A percentile compares a stretch with the other conserved stretches of the same genome.
phyloP scores from a whole-genome alignment of 371 early-diverging fungal genomes.

The Nematocida sp. region DNA sequence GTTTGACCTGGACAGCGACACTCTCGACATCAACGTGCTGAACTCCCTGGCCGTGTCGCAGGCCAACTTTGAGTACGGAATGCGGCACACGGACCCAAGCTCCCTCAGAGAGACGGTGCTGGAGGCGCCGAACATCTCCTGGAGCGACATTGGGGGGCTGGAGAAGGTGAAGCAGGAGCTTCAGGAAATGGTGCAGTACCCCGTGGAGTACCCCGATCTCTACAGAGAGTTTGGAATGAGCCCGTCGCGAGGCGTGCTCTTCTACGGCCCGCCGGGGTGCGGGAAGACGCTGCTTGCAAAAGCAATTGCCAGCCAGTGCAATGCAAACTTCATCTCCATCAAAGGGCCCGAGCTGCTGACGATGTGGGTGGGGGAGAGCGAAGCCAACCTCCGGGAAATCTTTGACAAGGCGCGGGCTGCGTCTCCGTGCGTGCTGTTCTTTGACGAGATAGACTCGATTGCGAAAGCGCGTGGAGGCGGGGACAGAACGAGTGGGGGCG shows the following conservation, averaged over 20 bases:
- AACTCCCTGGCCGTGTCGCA: constrained; percentile 92
- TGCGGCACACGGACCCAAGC: constrained; percentile 91
- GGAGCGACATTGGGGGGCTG: constrained; percentile 98
- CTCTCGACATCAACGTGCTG: constrained; percentile 90
- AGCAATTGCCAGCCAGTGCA: constrained; percentile 99
- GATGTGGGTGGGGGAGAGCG: constrained; percentile 99
- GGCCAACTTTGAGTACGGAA: constrained; percentile 91
- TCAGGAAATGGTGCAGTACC: constrained; percentile 98
- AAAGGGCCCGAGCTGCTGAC: constrained; percentile 98
- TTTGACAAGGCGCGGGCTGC: constrained; percentile 98
- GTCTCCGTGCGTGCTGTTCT: constrained; percentile 99
- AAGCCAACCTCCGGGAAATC: constrained; percentile 96
- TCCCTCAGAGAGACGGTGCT: constrained; percentile 98
- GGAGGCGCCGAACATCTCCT: constrained; percentile 91
- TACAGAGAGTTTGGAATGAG: constrained; percentile 99
- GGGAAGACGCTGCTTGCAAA: constrained; percentile 99
- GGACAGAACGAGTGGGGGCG: constrained; percentile 86
- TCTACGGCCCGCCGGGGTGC: constrained; percentile 99
- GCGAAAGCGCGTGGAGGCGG: constrained; percentile 89
- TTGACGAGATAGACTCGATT: constrained; percentile 98
- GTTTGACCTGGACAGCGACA: constrained; percentile 95
- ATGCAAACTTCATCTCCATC: constrained; percentile 98
- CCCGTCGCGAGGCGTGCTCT: constrained; percentile 95
- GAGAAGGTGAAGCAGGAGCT: constrained; percentile 95
- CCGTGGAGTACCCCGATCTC: constrained; percentile 97